A percentile compares a stretch with the other conserved stretches of the same genome.
Evolutionary conservation across 768 basidiomycete genomes (phyloP).

Genomic region (Leccinum boreale): DNA sequence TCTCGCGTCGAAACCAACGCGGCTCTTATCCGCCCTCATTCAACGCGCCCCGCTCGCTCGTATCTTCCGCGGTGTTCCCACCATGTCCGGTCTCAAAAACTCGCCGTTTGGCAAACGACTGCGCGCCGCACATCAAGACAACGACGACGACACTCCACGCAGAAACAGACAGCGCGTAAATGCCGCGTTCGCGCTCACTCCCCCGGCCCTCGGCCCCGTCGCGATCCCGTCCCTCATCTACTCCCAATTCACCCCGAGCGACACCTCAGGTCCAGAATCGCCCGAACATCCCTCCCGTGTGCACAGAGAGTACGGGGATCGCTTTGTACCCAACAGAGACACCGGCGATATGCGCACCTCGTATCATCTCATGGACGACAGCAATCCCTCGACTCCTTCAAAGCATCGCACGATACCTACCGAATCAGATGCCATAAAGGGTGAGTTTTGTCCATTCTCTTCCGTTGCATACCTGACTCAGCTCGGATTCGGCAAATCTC

Average conservation of each 20-base stretch:
- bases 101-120: conserved; percentile 82
- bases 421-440: conserved; percentile 76
- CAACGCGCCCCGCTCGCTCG: background rate
- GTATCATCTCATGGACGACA: conserved; percentile 57
- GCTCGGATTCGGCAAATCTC: conserved; percentile 18
- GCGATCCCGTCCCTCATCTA: conserved; percentile 59
- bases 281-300: conserved; percentile 33
- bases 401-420: conserved; percentile 63
- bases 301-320: conserved; percentile 47
- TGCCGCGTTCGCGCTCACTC: conserved; percentile 48
- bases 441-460: conserved; percentile 31
- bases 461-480: background rate
- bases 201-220: conserved; percentile 33
- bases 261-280: conserved; percentile 43
- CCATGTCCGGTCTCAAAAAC: conserved; percentile 77
- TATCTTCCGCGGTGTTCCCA: background rate
- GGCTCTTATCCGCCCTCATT: background rate
- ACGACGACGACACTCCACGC: conserved; percentile 49
- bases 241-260: conserved; percentile 49
- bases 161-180: conserved; percentile 51
- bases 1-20: background rate
- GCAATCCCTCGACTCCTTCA: conserved; percentile 54
- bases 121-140: conserved; percentile 65
- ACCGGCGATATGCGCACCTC: conserved; percentile 58
- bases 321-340: conserved; percentile 64